Conservation (phyloP, 352 stramenopile species). For the Globisporangium polare region DNA sequence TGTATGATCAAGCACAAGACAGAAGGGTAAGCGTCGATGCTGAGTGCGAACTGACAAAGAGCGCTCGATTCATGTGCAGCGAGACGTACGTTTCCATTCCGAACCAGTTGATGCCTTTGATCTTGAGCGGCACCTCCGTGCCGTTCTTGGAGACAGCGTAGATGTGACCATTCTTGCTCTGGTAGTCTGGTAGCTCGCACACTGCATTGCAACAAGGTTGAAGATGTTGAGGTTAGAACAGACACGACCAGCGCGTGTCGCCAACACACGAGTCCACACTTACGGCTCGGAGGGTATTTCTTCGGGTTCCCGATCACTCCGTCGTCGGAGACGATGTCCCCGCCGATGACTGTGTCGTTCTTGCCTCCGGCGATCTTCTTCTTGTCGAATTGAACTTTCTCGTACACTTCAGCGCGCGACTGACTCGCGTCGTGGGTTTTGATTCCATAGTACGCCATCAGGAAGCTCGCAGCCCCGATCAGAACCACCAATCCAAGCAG, state of each 20-base stretch:
- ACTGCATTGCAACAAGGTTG: neutral
- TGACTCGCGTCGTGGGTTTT: slow-evolving; percentile 15
- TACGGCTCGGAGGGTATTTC: slow-evolving; percentile 46
- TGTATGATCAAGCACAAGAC: slow-evolving; percentile 2
- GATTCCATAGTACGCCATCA: slow-evolving; percentile 24
- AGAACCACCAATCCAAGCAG: slow-evolving; percentile 20
- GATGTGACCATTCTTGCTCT: slow-evolving; percentile 67
- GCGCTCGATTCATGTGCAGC: neutral
- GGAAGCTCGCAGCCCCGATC: slow-evolving; percentile 8
- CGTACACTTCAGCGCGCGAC: slow-evolving; percentile 12
- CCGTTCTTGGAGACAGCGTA: slow-evolving; percentile 51
- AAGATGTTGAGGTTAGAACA: neutral
- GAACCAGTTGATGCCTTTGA: slow-evolving; percentile 83
- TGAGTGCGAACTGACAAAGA: neutral
- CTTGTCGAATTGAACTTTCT: slow-evolving; percentile 18
- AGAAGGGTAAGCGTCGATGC: neutral
- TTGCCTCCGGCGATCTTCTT: slow-evolving; percentile 18
- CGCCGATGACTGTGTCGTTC: slow-evolving; percentile 4
- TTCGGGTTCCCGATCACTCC: slow-evolving; percentile 74
- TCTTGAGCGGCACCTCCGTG: slow-evolving; percentile 44
- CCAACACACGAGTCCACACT: neutral
- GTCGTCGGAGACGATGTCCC: slow-evolving; percentile 51
- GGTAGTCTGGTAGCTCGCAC: slow-evolving; percentile 66
- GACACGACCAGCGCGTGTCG: no score
- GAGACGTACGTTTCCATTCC: slow-evolving; percentile 60